phyloP scores from a whole-genome alignment of 805 yeast genomes.

The Suhomyces pyralidae region DNA sequence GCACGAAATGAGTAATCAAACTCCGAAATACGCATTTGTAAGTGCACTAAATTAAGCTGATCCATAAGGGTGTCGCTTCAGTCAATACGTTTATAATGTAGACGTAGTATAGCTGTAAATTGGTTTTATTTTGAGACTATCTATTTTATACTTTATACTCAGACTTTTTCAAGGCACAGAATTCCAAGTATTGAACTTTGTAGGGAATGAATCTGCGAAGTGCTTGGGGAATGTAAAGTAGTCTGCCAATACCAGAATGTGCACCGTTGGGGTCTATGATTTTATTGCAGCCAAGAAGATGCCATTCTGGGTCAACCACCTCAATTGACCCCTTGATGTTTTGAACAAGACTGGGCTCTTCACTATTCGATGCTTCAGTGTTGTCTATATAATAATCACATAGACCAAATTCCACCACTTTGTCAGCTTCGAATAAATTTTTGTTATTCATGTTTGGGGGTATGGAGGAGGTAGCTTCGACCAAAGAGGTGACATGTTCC shows the following conservation, averaged over 20 bases:
- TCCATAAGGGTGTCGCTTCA: too few relatives aligned
- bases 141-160: neutral
- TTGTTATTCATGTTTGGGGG: constrained; percentile 74
- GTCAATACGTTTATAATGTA: too few relatives aligned
- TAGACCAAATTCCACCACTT: constrained; percentile 43
- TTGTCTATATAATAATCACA: constrained; percentile 78
- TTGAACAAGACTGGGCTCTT: constrained; percentile 34
- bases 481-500: constrained; percentile 33
- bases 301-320: constrained; percentile 42
- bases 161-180: constrained; percentile 43
- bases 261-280: constrained; percentile 52
- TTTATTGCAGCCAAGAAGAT: constrained; percentile 42
- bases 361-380: constrained; percentile 43
- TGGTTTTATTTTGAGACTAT: too few relatives aligned
- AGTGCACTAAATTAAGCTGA: neutral
- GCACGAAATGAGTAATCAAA: neutral
- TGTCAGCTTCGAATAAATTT: constrained; percentile 62
- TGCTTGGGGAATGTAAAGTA: constrained; percentile 48
- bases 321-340: constrained; percentile 13
- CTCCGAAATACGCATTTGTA: neutral
- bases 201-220: constrained; percentile 25
- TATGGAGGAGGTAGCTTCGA: constrained; percentile 37
- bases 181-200: constrained; percentile 45
- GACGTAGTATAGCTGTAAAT: too few relatives aligned
- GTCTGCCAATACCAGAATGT: constrained; percentile 54